A percentile compares a stretch with the other conserved stretches of the same genome.
Evolutionary conservation across 306 rosid species (phyloP).

Genomic region (Styphnolobium japonicum): DNA sequence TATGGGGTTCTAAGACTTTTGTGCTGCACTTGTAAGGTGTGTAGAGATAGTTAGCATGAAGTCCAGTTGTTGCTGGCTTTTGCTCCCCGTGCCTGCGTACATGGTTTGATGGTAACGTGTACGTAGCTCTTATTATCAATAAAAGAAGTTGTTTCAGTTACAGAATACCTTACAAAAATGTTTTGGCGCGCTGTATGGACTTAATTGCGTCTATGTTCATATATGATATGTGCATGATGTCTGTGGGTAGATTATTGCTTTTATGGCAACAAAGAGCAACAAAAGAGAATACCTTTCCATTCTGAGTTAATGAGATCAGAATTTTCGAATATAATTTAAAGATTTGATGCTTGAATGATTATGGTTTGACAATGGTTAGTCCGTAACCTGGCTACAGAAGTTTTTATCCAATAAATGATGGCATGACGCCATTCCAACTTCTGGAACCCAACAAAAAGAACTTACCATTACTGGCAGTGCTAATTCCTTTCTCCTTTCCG

Average conservation of each 20-base stretch:
- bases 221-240: not conserved
- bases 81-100: not conserved
- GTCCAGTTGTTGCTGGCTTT: not conserved
- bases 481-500: not conserved
- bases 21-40: not conserved
- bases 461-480: slow-evolving; percentile 24
- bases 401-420: slow-evolving; percentile 11
- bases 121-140: not conserved
- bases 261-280: not conserved
- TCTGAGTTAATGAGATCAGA: not conserved
- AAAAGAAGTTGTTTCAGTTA: not conserved
- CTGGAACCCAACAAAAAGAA: not conserved
- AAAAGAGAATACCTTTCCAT: not conserved
- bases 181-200: not conserved
- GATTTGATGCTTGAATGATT: slow-evolving; percentile 26
- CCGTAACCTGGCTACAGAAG: not conserved
- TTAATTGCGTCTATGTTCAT: not conserved
- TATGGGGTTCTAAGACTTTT: not conserved
- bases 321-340: slow-evolving; percentile 9
- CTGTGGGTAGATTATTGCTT: not conserved
- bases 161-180: not conserved
- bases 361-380: slow-evolving; percentile 17
- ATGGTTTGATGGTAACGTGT: not conserved
- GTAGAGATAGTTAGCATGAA: not conserved
- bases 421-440: slow-evolving; percentile 27